These are phyloP conservation scores for Xerocomus nothofagi DNA, from an alignment of 1,284 basidiomycete genomes.

Conservation along the genomic window DNA sequence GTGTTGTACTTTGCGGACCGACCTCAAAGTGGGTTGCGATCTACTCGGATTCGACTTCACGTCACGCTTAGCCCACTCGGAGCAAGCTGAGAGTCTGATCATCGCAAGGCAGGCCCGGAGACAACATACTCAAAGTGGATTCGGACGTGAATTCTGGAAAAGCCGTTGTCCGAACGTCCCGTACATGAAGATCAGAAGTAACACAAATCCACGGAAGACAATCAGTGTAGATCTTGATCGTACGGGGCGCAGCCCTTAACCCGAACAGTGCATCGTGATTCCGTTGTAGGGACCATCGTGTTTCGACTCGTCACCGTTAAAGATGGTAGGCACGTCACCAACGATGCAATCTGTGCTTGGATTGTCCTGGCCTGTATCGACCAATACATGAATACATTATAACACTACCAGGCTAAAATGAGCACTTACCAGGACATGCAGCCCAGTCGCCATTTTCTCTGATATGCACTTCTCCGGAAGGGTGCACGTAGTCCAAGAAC, in stretches of 20 bases:
- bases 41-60: too few relatives aligned
- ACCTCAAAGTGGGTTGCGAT: not conserved
- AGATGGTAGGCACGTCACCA: slow-evolving; percentile 55
- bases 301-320: slow-evolving; percentile 41
- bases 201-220: not conserved
- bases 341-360: slow-evolving; percentile 48
- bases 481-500: slow-evolving; percentile 54
- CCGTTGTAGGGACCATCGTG: slow-evolving; percentile 63
- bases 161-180: too few relatives aligned
- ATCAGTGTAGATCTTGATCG: too few relatives aligned
- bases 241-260: not conserved
- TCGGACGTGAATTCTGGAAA: too few relatives aligned
- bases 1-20: not conserved
- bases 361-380: slow-evolving; percentile 53
- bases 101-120: not conserved
- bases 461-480: slow-evolving; percentile 60
- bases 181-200: not conserved
- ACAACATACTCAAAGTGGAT: not conserved
- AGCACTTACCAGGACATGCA: slow-evolving; percentile 41
- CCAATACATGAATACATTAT: not conserved
- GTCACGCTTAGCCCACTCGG: not conserved
- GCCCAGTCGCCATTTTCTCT: slow-evolving; percentile 45
- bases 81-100: not conserved
- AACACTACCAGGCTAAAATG: too few relatives aligned
- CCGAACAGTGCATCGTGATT: slow-evolving; percentile 45